Percentiles rank a stretch among this genome's conserved stretches.
Conservation (phyloP, 768 basidiomycete genomes). For the Coprinopsis sp. region DNA sequence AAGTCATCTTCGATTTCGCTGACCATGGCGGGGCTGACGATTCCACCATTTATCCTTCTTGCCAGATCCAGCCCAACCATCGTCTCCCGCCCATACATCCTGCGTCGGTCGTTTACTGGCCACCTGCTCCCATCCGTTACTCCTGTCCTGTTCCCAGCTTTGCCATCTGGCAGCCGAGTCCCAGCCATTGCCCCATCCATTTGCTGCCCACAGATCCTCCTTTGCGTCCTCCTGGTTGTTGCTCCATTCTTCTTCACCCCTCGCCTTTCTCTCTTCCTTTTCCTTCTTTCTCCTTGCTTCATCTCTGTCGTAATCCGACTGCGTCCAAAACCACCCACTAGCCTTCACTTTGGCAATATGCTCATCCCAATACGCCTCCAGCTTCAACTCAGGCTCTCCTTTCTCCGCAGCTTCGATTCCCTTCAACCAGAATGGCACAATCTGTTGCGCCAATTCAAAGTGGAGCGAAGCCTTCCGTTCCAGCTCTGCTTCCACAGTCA, state of each 20-base stretch:
- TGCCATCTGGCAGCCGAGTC: too few species aligned
- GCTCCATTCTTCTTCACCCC: constrained; percentile 10
- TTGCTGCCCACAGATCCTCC: neutral
- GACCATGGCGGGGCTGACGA: too few species aligned
- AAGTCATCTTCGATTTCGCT: constrained; percentile 18
- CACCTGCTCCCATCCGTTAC: too few species aligned
- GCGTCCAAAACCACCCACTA: constrained; percentile 6
- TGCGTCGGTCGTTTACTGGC: too few species aligned
- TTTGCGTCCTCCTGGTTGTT: constrained; percentile 4
- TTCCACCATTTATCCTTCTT: too few species aligned
- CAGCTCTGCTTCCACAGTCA: constrained; percentile 8
- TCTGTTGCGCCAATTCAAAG: constrained; percentile 3
- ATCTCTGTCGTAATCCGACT: neutral
- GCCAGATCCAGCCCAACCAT: too few species aligned
- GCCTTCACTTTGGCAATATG: constrained; percentile 7
- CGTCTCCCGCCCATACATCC: too few species aligned
- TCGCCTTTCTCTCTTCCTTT: neutral
- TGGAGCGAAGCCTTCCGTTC: neutral
- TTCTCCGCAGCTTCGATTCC: constrained; percentile 12
- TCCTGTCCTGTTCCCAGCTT: too few species aligned
- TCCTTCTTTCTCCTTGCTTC: too few species aligned
- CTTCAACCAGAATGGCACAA: constrained; percentile 12
- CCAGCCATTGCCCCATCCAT: neutral
- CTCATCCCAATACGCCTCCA: constrained; percentile 11
- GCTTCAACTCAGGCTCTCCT: constrained; percentile 11